A percentile compares a stretch with the other conserved stretches of the same genome.
Conservation (phyloP, 148 eudicot genomes). For the Spergularia bocconei region DNA sequence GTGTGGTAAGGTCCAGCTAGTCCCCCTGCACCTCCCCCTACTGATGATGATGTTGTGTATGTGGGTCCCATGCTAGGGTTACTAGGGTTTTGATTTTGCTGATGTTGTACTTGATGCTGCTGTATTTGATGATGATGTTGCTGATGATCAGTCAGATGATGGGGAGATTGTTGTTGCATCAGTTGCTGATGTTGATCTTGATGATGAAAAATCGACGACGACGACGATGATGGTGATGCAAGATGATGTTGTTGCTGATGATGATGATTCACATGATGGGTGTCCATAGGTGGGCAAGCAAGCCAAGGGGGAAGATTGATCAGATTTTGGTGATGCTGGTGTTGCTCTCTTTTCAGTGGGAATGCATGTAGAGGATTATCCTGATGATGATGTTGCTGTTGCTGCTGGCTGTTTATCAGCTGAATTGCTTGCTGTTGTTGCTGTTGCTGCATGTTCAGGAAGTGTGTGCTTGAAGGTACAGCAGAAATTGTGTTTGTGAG, state of each 20-base stretch:
- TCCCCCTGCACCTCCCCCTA: constrained; percentile 6
- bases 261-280: constrained; percentile 19
- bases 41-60: constrained; percentile 12
- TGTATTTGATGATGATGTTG: constrained; percentile 2
- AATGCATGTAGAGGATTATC: constrained; percentile 31
- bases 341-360: constrained; percentile 56
- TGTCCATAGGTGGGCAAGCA: constrained; percentile 35
- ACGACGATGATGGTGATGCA: constrained; percentile 22
- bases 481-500: constrained; percentile 31
- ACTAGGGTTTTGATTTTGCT: constrained; percentile 42
- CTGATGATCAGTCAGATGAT: not conserved
- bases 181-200: constrained; percentile 14
- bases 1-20: constrained; percentile 27
- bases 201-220: constrained; percentile 27
- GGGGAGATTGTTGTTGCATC: constrained; percentile 1
- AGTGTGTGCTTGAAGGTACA: constrained; percentile 33
- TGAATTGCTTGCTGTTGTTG: constrained; percentile 15
- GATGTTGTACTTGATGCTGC: not conserved
- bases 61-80: constrained; percentile 50
- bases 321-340: constrained; percentile 30
- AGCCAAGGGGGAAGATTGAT: constrained; percentile 64
- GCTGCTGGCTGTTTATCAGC: constrained; percentile 24
- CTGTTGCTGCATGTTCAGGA: constrained; percentile 34
- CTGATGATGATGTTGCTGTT: constrained; percentile 28
- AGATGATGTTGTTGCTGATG: not conserved